Conservation (phyloP, 176 grass and related monocot genomes). For the Bromus sterilis region DNA sequence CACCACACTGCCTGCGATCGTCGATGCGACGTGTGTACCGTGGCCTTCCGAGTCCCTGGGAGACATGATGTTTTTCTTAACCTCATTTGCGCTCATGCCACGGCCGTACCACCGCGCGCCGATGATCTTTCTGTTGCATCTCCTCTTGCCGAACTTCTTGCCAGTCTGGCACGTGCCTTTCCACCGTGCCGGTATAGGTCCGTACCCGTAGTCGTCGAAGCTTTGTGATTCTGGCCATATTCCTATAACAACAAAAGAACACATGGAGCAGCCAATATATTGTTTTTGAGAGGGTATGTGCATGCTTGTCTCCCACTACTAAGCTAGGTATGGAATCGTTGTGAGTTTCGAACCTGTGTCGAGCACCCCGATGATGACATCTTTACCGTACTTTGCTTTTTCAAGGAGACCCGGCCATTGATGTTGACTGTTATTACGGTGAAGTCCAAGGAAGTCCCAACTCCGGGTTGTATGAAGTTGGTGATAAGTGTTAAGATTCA, state of each 20-base stretch:
- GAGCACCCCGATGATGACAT: conserved; percentile 29
- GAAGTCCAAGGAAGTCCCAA: conserved; percentile 28
- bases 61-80: conserved; percentile 21
- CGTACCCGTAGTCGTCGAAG: too few relatives aligned
- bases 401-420: not conserved
- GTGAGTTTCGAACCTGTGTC: conserved; percentile 4
- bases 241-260: not conserved
- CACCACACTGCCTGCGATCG: conserved; percentile 27
- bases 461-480: conserved; percentile 25
- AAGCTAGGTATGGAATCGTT: not conserved
- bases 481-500: not conserved
- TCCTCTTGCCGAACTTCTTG: too few relatives aligned
- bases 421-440: not conserved
- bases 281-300: not conserved
- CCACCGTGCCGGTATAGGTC: too few relatives aligned
- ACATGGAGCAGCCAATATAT: not conserved
- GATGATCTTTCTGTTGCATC: too few relatives aligned
- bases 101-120: not conserved
- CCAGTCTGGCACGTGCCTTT: too few relatives aligned
- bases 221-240: conserved; percentile 14
- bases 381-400: conserved; percentile 34
- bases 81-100: not conserved
- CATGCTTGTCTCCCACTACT: not conserved
- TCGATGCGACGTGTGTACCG: conserved; percentile 45
- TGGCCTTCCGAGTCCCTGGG: conserved; percentile 21